A percentile compares a stretch with the other conserved stretches of the same genome.
Conservation (phyloP, 2,329 filamentous ascomycete genomes). For the Penicillium sp. region DNA sequence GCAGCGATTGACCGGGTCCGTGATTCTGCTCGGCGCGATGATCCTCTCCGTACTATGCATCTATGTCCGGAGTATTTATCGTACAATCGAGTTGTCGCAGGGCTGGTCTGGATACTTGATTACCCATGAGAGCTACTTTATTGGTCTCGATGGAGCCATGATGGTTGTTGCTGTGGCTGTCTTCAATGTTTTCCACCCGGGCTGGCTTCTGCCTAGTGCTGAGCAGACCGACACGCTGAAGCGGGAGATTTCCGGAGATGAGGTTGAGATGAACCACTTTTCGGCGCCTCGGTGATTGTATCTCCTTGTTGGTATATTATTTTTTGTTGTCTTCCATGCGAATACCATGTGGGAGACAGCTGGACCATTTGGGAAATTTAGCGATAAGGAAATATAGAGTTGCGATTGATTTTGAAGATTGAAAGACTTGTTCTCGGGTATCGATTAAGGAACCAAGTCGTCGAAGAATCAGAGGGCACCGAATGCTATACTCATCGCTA, state of each 20-base stretch:
- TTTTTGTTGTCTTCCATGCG: neutral
- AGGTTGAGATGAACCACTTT: constrained; percentile 11
- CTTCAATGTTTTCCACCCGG: constrained; percentile 46
- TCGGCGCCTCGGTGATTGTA: neutral
- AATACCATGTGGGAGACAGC: neutral
- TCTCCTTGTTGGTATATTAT: neutral
- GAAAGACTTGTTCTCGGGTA: too few relatives aligned
- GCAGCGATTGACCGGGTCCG: constrained; percentile 22
- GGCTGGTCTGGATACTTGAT: constrained; percentile 51
- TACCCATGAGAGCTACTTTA: constrained; percentile 49
- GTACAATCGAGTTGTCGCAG: constrained; percentile 49
- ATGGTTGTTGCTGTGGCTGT: constrained; percentile 47
- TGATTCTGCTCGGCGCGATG: constrained; percentile 36
- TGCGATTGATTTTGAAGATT: neutral
- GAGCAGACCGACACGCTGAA: constrained; percentile 7
- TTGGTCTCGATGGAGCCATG: constrained; percentile 48
- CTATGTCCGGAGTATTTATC: constrained; percentile 49
- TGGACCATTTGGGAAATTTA: neutral
- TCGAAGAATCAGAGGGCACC: too few relatives aligned
- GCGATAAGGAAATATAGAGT: constrained; percentile 1
- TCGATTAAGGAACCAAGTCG: too few relatives aligned
- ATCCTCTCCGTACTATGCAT: constrained; percentile 44
- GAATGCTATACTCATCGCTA: too few relatives aligned
- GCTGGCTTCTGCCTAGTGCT: constrained; percentile 33
- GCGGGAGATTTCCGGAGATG: constrained; percentile 11